Evolutionary conservation across 176 grass and related monocot species (phyloP).

Genomic region (Musa schizocarpa): DNA sequence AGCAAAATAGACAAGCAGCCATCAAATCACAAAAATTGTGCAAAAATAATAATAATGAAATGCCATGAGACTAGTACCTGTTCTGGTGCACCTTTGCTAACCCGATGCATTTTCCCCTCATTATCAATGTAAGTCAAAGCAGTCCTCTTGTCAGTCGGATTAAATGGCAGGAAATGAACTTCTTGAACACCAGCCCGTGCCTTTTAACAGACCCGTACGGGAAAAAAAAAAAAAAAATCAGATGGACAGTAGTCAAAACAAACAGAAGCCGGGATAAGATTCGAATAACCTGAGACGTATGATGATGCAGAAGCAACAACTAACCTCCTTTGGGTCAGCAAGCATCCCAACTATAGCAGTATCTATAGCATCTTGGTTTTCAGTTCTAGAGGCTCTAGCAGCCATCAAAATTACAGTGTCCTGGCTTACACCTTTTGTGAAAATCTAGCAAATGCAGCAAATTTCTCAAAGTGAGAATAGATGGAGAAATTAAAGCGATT

Average conservation of each 20-base stretch:
- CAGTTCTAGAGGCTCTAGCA: constrained; percentile 69
- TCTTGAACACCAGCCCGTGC: constrained; percentile 73
- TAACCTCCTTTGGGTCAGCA: constrained; percentile 87
- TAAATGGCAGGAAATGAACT: constrained; percentile 89
- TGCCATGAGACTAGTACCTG: constrained; percentile 34
- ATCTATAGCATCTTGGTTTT: constrained; percentile 97
- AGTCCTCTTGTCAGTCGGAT: constrained; percentile 89
- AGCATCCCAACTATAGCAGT: constrained; percentile 91
- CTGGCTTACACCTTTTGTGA: constrained; percentile 55
- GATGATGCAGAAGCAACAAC: neutral
- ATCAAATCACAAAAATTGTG: constrained; percentile 4
- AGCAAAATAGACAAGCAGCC: constrained; percentile 3
- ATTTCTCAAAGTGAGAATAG: neutral
- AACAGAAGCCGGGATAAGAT: neutral
- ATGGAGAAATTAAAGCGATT: neutral
- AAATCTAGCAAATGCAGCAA: constrained; percentile 43
- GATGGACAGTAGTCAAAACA: constrained; percentile 3
- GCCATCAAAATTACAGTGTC: constrained; percentile 77
- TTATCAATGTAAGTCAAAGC: constrained; percentile 71
- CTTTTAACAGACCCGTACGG: constrained; percentile 29
- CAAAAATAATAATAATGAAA: neutral
- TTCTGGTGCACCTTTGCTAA: constrained; percentile 92
- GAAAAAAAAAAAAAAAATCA: constrained; percentile 8
- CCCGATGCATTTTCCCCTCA: constrained; percentile 69
- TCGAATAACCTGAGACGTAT: neutral